A percentile compares a stretch with the other conserved stretches of the same genome.
Evolutionary conservation across 2,329 filamentous ascomycete species (phyloP).

Genomic region (Neopestalotiopsis clavispora): DNA sequence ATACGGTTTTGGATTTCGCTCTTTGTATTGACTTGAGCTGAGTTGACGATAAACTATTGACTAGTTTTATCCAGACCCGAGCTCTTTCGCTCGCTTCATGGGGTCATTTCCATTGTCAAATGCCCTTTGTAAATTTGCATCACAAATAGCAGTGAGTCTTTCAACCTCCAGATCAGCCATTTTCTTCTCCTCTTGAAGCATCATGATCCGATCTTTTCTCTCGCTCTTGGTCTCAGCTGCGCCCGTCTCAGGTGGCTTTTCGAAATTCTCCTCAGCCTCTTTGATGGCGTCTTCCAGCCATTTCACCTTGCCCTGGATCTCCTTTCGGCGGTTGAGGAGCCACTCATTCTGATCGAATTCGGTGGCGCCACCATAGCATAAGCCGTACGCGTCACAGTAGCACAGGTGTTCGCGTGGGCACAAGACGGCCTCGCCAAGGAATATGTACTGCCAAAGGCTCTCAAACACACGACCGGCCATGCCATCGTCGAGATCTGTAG

Average conservation of each 20-base stretch:
- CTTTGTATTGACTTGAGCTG: too few relatives aligned
- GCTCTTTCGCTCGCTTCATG: background rate
- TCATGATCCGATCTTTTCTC: background rate
- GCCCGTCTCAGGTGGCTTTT: background rate
- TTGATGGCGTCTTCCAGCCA: slow-evolving; percentile 2
- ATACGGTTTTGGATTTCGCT: too few relatives aligned
- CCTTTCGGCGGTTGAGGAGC: background rate
- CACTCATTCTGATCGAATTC: background rate
- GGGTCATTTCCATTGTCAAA: slow-evolving; percentile 9
- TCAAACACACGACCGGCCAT: slow-evolving; percentile 7
- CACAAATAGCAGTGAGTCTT: background rate
- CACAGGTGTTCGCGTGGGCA: slow-evolving; percentile 11
- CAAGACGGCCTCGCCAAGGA: slow-evolving; percentile 5
- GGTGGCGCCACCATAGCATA: slow-evolving; percentile 1
- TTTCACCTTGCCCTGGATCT: background rate
- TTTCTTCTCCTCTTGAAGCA: background rate
- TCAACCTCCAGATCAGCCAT: background rate
- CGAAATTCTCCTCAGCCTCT: background rate
- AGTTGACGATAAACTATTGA: too few relatives aligned
- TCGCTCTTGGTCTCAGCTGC: background rate
- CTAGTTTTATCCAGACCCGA: background rate
- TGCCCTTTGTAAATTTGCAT: background rate
- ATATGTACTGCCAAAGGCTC: slow-evolving; percentile 13
- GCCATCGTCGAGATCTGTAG: background rate
- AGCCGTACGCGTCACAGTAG: slow-evolving; percentile 11